Percentiles rank a stretch among this genome's conserved stretches.
Conservation (phyloP, 768 basidiomycete genomes). For the Lactarius evosmus region DNA sequence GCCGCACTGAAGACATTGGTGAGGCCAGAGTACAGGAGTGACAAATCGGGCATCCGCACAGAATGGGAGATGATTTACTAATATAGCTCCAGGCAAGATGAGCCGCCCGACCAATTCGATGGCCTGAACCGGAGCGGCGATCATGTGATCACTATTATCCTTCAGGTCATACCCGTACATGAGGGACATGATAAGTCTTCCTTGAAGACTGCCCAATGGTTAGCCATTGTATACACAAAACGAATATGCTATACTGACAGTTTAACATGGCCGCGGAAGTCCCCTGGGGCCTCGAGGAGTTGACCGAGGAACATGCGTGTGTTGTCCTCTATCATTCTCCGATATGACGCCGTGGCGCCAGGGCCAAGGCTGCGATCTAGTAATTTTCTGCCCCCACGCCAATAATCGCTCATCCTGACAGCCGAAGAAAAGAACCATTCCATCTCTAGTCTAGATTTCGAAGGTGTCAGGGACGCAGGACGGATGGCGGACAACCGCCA, state of each 20-base stretch:
- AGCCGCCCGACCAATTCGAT: not conserved
- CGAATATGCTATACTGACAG: not conserved
- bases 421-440: not conserved
- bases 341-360: not conserved
- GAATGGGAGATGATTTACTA: conserved; percentile 14
- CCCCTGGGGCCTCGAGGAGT: conserved; percentile 1
- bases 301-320: not conserved
- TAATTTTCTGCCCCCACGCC: conserved; percentile 5
- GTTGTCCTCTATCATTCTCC: conserved; percentile 6
- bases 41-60: not conserved
- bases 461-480: not conserved
- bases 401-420: not conserved
- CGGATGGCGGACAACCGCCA: not conserved
- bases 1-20: not conserved
- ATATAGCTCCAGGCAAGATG: conserved; percentile 1
- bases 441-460: not conserved
- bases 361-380: conserved; percentile 15
- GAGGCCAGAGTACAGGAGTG: not conserved
- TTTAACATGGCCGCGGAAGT: not conserved
- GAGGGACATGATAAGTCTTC: conserved; percentile 10
- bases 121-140: not conserved
- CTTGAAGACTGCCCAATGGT: conserved; percentile 7
- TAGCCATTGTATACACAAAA: not conserved
- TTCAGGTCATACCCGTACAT: conserved; percentile 16
- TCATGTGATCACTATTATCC: not conserved